Base-by-base conservation (phyloP, 805 yeast species). In the Kodamaea kakaduensis region DNA sequence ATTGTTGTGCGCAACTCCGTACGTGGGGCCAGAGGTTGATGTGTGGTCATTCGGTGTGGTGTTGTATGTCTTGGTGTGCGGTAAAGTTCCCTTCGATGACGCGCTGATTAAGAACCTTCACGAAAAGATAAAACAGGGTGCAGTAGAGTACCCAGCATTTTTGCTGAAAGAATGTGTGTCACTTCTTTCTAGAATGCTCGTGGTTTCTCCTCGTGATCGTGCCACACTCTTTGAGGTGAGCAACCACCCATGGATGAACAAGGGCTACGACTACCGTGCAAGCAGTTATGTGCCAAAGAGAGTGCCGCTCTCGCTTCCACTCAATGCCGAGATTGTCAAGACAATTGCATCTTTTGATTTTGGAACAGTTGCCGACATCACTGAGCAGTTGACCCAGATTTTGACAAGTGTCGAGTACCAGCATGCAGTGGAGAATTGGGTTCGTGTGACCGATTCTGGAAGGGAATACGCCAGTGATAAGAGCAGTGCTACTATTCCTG, bases 31-130 rank as follows among this genome's bases (percentile, higher is more conserved):
- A 1, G 98, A 93, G 58, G 96, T 93, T 31, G 98, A 93, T 58
- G 81, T 93, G 13, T 93, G 98, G 98, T 86, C 96, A 2, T 90
- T 89, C 68, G 98, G 98, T 45, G 95, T 93, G 20, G 97, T 93
- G 0, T 64, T 93, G 33, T 93, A 87, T 54, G 99, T 93, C 6
- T 69, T 93, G 42, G 96, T 93, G 2, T 89, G 97, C 58, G 99
- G 99, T 37, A 89, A 87, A 57, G 97, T 93, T 9, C 99, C 99
- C 6, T 93, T 93, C 58, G 98, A 93, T 58, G 97, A 93, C 55
- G 94, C 87, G 51, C 80, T 85, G 46, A 95, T 94, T 44, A 81
- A 89, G 30, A 89, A 84, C 1, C 69, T 93, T 48, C 98, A 93
- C 58, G 95, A 87, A 44, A 89, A 89, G 58, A 93, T 93, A 56